Base-by-base conservation (phyloP, 768 basidiomycete genomes). In the Lactarius evosmus region DNA sequence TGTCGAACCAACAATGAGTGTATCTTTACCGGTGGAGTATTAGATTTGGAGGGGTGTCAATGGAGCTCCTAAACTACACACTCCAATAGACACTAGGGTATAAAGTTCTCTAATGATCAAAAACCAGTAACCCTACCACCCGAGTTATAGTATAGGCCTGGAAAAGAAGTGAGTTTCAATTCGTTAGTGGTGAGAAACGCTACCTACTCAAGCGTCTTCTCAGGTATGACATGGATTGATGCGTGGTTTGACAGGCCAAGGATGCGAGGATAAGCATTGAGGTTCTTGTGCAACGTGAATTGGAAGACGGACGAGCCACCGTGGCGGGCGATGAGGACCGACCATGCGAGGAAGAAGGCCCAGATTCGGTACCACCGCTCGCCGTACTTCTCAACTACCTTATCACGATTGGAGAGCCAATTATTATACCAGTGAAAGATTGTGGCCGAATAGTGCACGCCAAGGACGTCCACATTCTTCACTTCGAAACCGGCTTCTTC, bases 281-380 rank as follows among this genome's bases (percentile, higher is more conserved):
- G 78, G 81, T 98, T 99, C 81, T 99, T 99, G 82, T 98, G 96
- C 66, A 95, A 77, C 5, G 95, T 98, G 72, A 99, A 85, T 78
- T 98, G 95, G 90, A 96, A 99, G 46, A 98, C 89, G 0, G 93
- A 91, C 7, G 90, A 86, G 14, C 88, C 80, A 36, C 97, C 97
- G 81, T 98, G 92, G 30, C 93, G 84, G 69, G 88, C 86, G 64
- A 80, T 82, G 69, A 99, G 97, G n/a, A 82, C 83, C 50, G 89
- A 87, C 74, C 88, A 96, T 14, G 95, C 97, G 34, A 99, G 83
- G 88, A 99, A 99, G 83, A 89, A 98, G 4, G 86, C 86, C 97
- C 97, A 99, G 72, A 92, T 85, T 69, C 96, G 83, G 80, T 89
- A 98, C 93, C 93, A 94, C 66, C 85, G 82, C 34, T 95, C 92